Evolutionary conservation across 1,139 yeast species (phyloP), one percentile per base, ranked within the genome.

Genomic region (Saccharomyces hybrid): DNA sequence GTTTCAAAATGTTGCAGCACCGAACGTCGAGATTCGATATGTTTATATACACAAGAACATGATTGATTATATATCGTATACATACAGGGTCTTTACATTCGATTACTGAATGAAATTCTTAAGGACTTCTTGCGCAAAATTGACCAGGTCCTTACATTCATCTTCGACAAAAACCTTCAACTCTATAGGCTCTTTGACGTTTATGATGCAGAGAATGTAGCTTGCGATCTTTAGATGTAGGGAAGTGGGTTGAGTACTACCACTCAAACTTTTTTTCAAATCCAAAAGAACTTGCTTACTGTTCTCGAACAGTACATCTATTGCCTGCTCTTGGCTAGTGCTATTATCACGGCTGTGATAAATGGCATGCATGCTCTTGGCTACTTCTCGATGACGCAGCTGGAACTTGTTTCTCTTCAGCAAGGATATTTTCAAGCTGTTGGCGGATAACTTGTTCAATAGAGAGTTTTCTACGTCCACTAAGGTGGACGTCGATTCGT

Each of bases 161-260:
- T 4, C 11, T 20, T 38, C 44, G 6, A 48, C 46, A 28, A 48
- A 48, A 3, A 4, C 5, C 50, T 31, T 48, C 13, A 48, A 7
- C 25, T 25, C 5, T 42, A 16, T 42, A 3, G 44, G 20, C 4
- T 51, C 49, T 11, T 52, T 53, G 25, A 54, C 34, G 23, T 50
- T 50, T 11, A 47, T 42, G 9, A 58, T 51, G 46, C 58, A 48
- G 9, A 52, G 29, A 48, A 56, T 42, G 51, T 59, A 59, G 54
- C 61, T 57, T 29, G 59, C 58, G 26, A 59, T 44, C 28, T 55
- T 57, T 20, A 59, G 51, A 25, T 57, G 54, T 6, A 56, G 51
- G 41, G 51, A 51, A 44, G 50, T 31, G n/a, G 53, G 51, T 8
- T 31, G 49, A 14, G 9, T 23, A 25, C 6, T 13, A 5, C 34